Base-by-base conservation (phyloP, 495 filamentous ascomycete genomes). In the Margaritispora aquatica region DNA sequence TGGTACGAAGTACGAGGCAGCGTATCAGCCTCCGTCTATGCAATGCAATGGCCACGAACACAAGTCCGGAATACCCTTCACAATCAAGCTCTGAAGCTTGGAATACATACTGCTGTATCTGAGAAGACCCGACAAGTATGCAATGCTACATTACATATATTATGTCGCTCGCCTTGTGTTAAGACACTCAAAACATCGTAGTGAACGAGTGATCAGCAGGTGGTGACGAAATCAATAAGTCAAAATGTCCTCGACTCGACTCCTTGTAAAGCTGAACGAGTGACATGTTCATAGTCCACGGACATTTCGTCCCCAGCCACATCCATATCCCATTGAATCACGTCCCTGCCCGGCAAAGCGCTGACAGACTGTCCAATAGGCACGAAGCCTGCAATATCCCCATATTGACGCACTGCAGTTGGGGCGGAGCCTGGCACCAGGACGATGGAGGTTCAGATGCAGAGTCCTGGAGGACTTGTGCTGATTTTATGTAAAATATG, bases 401-500 rank as follows among this genome's bases (percentile, higher is more conserved):
- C 58, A 46, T 31, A 51, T 29, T 46, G 19, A 51, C 59, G 52
- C 52, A 51, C 52, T 11, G n/a, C 27, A 54, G 20, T 22, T 44
- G 52, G 29, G 52, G 59, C 59, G 59, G 26, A 55, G 52, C 17
- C 26, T n/a, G 49, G 26, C 31, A 34, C 24, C 26, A 23, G 38
- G 26, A 47, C 7, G 34, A 26, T 23, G 23, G 19, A 17, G 17
- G 8, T 44, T 44, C 10, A 17, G 38, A 56, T 55, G 13, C 53
- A 61, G 59, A 54, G 55, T 54, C 58, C 48, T 62, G 31, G 46
- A 63, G 61, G 61, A 63, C 61, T 63, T 55, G 47, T 26, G 29
- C 20, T 47, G 51, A 34, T 7, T 7, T 44, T 44, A 44, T 44
- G 38, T 44, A 44, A 44, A n/a, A 44, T 44, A n/a, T 44, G 38